These are phyloP conservation scores for Volvox carteri DNA, from an alignment of 163 green algal species.

Conservation along the genomic window DNA sequence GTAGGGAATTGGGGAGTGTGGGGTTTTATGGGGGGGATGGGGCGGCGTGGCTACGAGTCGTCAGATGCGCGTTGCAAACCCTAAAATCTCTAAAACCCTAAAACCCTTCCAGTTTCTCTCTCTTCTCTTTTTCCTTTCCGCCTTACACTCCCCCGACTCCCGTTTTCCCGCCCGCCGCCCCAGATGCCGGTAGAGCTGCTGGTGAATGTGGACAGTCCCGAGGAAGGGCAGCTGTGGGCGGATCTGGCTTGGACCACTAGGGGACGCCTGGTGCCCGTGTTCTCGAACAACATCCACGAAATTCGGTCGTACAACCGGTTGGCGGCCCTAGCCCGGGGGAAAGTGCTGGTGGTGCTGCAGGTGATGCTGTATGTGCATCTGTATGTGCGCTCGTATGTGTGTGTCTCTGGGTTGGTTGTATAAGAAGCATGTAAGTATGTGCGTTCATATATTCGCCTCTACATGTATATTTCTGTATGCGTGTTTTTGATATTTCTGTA, in stretches of 20 bases:
- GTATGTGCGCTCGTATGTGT: no score
- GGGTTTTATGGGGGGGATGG: not conserved
- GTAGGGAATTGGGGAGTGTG: not conserved
- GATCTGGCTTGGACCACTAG: conserved; percentile 7
- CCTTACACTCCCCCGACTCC: no score
- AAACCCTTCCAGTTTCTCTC: not conserved
- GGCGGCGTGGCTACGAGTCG: not conserved
- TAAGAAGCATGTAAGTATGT: no score
- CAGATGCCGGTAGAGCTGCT: conserved; percentile 42
- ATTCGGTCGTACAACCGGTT: conserved; percentile 39
- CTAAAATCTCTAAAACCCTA: not conserved
- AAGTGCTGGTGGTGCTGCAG: conserved; percentile 47
- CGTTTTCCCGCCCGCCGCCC: not conserved
- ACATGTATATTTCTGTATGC: no score
- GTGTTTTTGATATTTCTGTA: no score
- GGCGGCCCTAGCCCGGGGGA: conserved; percentile 15
- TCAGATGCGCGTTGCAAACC: not conserved
- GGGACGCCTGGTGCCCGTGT: conserved; percentile 45
- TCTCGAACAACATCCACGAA: conserved; percentile 42
- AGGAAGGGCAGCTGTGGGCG: conserved; percentile 21
- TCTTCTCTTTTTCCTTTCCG: not conserved
- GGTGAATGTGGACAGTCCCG: conserved; percentile 43
- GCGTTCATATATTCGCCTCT: no score
- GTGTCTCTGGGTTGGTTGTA: no score
- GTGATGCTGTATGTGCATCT: no score